phyloP scores from a whole-genome alignment of 805 yeast genomes.

The Dipodascopsis tothii region DNA sequence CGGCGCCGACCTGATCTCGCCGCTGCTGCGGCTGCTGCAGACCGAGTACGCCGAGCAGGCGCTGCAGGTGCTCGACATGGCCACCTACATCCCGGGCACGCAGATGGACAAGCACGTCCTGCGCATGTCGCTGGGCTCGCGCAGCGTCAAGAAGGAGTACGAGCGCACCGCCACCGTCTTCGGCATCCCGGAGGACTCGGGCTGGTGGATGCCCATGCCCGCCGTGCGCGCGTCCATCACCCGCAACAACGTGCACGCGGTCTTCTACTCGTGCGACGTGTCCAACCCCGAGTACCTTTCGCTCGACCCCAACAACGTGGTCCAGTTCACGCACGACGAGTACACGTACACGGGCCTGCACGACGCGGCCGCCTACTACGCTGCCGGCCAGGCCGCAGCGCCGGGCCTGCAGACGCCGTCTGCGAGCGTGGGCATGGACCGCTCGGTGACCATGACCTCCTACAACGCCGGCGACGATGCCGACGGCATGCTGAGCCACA shows the following conservation, averaged over 20 bases:
- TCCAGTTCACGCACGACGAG: constrained; percentile 33
- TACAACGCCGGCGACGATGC: constrained; percentile 43
- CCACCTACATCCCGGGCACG: constrained; percentile 78
- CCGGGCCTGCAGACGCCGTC: background rate
- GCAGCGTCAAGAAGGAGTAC: constrained; percentile 55
- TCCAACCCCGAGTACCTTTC: constrained; percentile 24
- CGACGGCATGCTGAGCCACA: constrained; percentile 73
- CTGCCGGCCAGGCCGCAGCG: background rate
- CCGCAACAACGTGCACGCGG: constrained; percentile 90
- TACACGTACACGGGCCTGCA: constrained; percentile 28
- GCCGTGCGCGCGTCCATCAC: constrained; percentile 82
- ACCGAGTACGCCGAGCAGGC: constrained; percentile 88
- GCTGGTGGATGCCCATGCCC: constrained; percentile 98
- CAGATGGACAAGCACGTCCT: constrained; percentile 85
- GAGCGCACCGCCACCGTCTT: constrained; percentile 82
- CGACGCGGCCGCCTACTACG: background rate
- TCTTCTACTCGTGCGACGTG: constrained; percentile 72
- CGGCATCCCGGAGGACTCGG: constrained; percentile 90
- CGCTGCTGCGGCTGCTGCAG: constrained; percentile 66
- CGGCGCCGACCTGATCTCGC: constrained; percentile 92
- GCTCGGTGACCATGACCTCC: constrained; percentile 30
- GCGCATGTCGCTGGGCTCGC: constrained; percentile 83
- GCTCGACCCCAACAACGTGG: constrained; percentile 26
- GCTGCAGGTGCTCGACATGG: constrained; percentile 79
- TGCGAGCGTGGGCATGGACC: background rate